Conservation (phyloP, 768 basidiomycete genomes). For the Candolleomyces aberdarensis region DNA sequence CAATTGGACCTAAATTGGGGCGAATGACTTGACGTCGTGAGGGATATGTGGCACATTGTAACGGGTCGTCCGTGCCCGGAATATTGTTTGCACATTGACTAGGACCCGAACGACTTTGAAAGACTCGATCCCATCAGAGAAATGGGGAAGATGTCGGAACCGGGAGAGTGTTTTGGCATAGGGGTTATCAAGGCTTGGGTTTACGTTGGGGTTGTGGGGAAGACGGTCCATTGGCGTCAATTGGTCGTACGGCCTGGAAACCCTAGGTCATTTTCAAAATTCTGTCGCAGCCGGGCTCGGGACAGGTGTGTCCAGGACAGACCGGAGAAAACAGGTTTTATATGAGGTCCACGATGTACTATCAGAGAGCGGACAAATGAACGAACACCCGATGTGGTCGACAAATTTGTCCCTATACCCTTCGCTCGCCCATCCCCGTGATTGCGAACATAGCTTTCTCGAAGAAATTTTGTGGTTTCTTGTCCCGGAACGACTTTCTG, state of each 20-base stretch:
- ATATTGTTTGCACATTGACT: no score
- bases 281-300: no score
- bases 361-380: conserved; percentile 18
- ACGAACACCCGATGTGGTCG: background rate
- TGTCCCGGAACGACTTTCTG: no score
- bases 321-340: no score
- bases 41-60: no score
- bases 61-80: no score
- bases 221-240: background rate
- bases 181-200: background rate
- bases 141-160: background rate
- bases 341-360: background rate
- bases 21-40: no score
- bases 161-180: background rate
- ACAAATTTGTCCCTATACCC: background rate
- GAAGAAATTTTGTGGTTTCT: no score
- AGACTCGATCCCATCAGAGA: background rate
- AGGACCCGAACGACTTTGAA: no score
- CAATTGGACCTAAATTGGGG: no score
- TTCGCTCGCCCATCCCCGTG: background rate
- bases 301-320: no score
- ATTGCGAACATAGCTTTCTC: background rate
- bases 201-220: background rate
- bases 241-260: background rate
- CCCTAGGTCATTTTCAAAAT: no score